A percentile compares a stretch with the other conserved stretches of the same genome.
phyloP scores from a whole-genome alignment of 2,329 filamentous ascomycete genomes.

The Microsporum canis region DNA sequence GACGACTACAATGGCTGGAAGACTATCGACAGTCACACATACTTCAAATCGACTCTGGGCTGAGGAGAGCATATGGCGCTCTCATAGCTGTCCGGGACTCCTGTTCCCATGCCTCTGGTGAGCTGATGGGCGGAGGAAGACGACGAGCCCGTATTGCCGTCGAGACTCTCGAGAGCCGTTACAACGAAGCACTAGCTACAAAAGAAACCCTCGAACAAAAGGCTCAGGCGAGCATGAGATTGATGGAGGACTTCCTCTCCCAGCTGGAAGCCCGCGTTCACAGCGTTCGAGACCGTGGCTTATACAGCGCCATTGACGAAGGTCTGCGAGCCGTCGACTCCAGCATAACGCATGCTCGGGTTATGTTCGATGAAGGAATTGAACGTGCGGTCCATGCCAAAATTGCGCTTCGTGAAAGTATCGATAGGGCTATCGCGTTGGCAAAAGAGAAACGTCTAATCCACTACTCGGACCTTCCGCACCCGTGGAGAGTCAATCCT shows the following conservation, averaged over 20 bases:
- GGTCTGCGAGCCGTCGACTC: conserved; percentile 72
- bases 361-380: conserved; percentile 68
- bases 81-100: conserved; percentile 76
- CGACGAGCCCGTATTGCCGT: conserved; percentile 79
- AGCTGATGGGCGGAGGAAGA: conserved; percentile 76
- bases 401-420: conserved; percentile 69
- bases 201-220: conserved; percentile 87
- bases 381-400: conserved; percentile 74
- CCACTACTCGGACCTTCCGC: conserved; percentile 76
- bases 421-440: conserved; percentile 63
- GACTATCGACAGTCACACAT: conserved; percentile 73
- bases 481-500: conserved; percentile 89
- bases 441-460: conserved; percentile 75
- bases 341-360: conserved; percentile 59
- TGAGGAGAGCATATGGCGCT: conserved; percentile 74
- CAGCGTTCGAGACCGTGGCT: conserved; percentile 64
- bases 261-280: conserved; percentile 77
- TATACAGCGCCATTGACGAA: conserved; percentile 67
- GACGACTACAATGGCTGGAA: conserved; percentile 78
- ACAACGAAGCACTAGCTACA: conserved; percentile 72
- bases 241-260: conserved; percentile 73
- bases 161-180: conserved; percentile 77
- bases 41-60: conserved; percentile 67
- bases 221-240: conserved; percentile 70
- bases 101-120: conserved; percentile 81